A percentile compares a stretch with the other conserved stretches of the same genome.
Conservation (phyloP, 2,329 filamentous ascomycete genomes). For the Aspergillus oerlinghausenensis region DNA sequence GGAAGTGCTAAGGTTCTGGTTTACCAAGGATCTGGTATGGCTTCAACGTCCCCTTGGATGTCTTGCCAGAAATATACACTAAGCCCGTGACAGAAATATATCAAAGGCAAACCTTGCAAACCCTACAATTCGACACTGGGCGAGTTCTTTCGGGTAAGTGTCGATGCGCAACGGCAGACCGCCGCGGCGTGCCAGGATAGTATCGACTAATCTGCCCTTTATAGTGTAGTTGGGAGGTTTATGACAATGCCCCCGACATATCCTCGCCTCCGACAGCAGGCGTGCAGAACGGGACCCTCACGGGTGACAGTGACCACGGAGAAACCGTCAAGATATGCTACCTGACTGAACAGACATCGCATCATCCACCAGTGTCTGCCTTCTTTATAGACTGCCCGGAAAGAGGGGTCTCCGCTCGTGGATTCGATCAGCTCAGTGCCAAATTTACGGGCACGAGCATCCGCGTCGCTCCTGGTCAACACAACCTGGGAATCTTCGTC, state of each 20-base stretch:
- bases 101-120: slow-evolving; percentile 97
- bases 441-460: slow-evolving; percentile 97
- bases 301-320: slow-evolving; percentile 31
- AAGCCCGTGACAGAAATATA: slow-evolving; percentile 66
- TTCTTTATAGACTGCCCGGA: slow-evolving; percentile 92
- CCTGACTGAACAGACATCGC: slow-evolving; percentile 94
- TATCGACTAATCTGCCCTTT: background rate
- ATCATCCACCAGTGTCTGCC: slow-evolving; percentile 94
- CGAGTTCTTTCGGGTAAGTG: slow-evolving; percentile 86
- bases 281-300: slow-evolving; percentile 32
- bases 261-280: slow-evolving; percentile 26
- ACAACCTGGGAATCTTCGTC: slow-evolving; percentile 95
- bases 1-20: slow-evolving; percentile 93
- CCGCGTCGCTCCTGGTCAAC: slow-evolving; percentile 83
- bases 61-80: slow-evolving; percentile 12
- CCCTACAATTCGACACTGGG: slow-evolving; percentile 96
- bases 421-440: slow-evolving; percentile 93
- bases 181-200: too few species aligned
- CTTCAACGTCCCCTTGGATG: background rate
- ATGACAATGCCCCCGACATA: slow-evolving; percentile 69
- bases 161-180: background rate
- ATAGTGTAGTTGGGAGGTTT: slow-evolving; percentile 92
- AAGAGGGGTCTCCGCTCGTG: slow-evolving; percentile 78
- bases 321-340: slow-evolving; percentile 76
- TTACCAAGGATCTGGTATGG: slow-evolving; percentile 83